phyloP scores from a whole-genome alignment of 2,329 filamentous ascomycete genomes.

The Ramichloridium luteum region DNA sequence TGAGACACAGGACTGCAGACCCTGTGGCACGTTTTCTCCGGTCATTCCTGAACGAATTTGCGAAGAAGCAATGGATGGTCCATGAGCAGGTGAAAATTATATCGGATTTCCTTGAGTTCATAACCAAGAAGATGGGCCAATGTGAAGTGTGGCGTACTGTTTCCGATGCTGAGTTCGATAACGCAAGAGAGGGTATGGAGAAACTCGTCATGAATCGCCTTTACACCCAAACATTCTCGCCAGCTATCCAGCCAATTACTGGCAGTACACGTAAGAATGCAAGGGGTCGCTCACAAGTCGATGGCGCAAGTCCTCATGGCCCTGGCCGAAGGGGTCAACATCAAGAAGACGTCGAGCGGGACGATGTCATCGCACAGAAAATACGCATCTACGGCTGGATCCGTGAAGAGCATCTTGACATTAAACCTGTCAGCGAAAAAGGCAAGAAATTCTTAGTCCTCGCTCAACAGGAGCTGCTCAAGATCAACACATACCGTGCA shows the following conservation, averaged over 20 bases:
- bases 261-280: constrained; percentile 56
- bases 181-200: constrained; percentile 97
- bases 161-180: constrained; percentile 94
- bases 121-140: constrained; percentile 93
- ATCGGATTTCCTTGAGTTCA: constrained; percentile 88
- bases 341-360: constrained; percentile 92
- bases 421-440: constrained; percentile 70
- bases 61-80: constrained; percentile 98
- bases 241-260: constrained; percentile 72
- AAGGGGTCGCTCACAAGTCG: constrained; percentile 38
- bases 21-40: constrained; percentile 91
- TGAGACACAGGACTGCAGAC: constrained; percentile 94
- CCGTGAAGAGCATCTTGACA: constrained; percentile 83
- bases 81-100: constrained; percentile 99
- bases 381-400: constrained; percentile 97
- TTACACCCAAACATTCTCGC: constrained; percentile 92
- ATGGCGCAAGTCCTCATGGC: constrained; percentile 39
- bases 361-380: constrained; percentile 92
- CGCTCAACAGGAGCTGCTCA: constrained; percentile 86
- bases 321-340: constrained; percentile 88
- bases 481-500: constrained; percentile 95
- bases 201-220: constrained; percentile 98
- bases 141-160: constrained; percentile 96
- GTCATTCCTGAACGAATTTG: constrained; percentile 88
- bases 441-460: constrained; percentile 78